Base-by-base conservation (phyloP, 345 rosid genomes). In the Aquilaria sinensis region DNA sequence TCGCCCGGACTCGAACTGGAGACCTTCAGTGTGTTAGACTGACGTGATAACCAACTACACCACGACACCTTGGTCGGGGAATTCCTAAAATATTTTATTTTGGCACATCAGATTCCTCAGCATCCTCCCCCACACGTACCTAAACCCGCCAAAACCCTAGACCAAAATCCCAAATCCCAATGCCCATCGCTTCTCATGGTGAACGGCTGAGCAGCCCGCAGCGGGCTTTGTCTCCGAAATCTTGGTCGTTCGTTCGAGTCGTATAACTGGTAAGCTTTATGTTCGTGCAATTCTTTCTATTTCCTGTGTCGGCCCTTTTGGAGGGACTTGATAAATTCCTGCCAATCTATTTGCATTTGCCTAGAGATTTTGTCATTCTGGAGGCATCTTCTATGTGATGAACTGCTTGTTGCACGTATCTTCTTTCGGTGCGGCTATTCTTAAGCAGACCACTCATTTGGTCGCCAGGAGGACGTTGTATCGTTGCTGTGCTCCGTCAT, bases 11-110 rank as follows among this genome's bases (percentile, higher is more conserved):
- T 85, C 72, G 84, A 85, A 85, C 74, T 76, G 80, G 79, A 77
- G 86, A 85, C 84, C 92, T 79, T 83, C 78, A 85, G 83, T 80
- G 91, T 83, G 84, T 85, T 80, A 78, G 79, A 80, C 86, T 78
- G 80, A 79, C 80, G 80, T 85, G 86, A 79, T 85, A 83, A 83
- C 85, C 88, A 81, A 81, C 81, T 74, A 83, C 88, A 85, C 88
- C 84, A 83, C 88, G 84, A 78, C 71, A 83, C 86, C 86, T 0
- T 3, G 4, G 23, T 23, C 1, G 1, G 23, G 1, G 23, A 23
- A 23, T 23, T 23, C 23, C 23, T 23, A 23, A 23, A 23, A 23
- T 23, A 23, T 23, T 23, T 23, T 23, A 23, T 16, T 16, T 0
- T 16, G 23, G 0, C 23, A 23, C 23, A 0, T 23, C 1, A 23